These are phyloP conservation scores for Dioscorea zingiberensis DNA, from an alignment of 106 monocot species.

Conservation along the genomic window DNA sequence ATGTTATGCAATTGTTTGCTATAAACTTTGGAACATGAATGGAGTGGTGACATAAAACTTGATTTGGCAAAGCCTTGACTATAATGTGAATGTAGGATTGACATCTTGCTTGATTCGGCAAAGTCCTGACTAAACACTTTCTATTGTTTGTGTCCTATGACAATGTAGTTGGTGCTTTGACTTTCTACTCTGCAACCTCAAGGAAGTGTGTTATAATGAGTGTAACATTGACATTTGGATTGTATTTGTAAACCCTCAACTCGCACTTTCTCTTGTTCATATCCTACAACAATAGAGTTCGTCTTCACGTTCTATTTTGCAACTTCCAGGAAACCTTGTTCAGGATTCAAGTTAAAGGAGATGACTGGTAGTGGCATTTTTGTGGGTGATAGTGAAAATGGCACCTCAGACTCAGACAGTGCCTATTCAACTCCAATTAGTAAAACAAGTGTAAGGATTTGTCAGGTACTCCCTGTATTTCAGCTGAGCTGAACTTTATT, in stretches of 20 bases:
- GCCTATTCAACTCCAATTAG: slow-evolving; percentile 34
- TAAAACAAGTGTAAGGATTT: slow-evolving; percentile 26
- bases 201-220: no score
- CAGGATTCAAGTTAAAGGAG: slow-evolving; percentile 73
- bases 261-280: background rate
- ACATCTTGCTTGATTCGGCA: no score
- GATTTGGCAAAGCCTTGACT: background rate
- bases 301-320: slow-evolving; percentile 5
- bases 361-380: slow-evolving; percentile 94
- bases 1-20: background rate
- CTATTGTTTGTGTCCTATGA: background rate
- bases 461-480: slow-evolving; percentile 13
- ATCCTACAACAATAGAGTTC: background rate
- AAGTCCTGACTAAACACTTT: no score
- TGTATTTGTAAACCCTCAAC: background rate
- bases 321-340: slow-evolving; percentile 68
- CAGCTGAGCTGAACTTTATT: background rate
- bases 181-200: background rate
- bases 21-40: background rate
- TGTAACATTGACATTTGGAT: background rate
- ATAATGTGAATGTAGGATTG: background rate
- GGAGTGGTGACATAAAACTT: background rate
- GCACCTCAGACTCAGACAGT: slow-evolving; percentile 31
- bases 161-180: background rate
- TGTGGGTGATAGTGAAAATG: slow-evolving; percentile 42